A percentile compares a stretch with the other conserved stretches of the same genome.
These are phyloP conservation scores for Russula compacta DNA, from an alignment of 768 basidiomycete species.

Conservation along the genomic window DNA sequence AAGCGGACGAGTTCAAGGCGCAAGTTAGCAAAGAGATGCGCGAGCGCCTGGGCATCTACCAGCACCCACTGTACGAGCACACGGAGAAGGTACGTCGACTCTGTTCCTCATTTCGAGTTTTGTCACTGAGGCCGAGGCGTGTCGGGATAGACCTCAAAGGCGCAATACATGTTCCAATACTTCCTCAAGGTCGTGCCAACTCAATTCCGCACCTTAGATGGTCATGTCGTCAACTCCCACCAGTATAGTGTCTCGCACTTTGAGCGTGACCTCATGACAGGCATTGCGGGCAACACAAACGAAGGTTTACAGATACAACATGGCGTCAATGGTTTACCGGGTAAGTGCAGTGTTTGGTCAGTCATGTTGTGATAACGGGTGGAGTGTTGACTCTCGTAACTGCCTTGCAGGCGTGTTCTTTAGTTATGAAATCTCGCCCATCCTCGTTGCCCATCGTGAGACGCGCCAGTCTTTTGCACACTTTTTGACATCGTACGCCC, in stretches of 20 bases:
- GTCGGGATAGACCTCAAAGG: constrained; percentile 52
- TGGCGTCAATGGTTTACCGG: constrained; percentile 65
- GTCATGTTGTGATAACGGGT: background rate
- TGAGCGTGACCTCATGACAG: constrained; percentile 78
- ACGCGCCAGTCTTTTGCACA: constrained; percentile 93
- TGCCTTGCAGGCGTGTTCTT: constrained; percentile 60
- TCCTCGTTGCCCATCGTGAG: constrained; percentile 87
- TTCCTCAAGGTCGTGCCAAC: constrained; percentile 99
- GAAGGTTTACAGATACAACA: constrained; percentile 69
- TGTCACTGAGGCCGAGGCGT: background rate
- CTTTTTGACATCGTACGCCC: constrained; percentile 88
- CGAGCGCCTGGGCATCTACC: constrained; percentile 60
- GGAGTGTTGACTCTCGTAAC: background rate
- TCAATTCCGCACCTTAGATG: constrained; percentile 78
- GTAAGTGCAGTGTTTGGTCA: constrained; percentile 20
- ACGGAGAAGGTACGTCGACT: constrained; percentile 41
- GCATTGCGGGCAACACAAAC: constrained; percentile 45
- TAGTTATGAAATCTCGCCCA: constrained; percentile 96
- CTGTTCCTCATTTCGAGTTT: background rate
- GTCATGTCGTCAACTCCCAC: constrained; percentile 71
- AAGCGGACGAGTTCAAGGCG: constrained; percentile 63
- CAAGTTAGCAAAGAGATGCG: constrained; percentile 53
- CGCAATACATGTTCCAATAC: constrained; percentile 96
- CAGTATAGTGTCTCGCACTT: constrained; percentile 97
- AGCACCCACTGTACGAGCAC: constrained; percentile 68